Base-by-base conservation (phyloP, 306 rosid species). In the Cicer judaicum region DNA sequence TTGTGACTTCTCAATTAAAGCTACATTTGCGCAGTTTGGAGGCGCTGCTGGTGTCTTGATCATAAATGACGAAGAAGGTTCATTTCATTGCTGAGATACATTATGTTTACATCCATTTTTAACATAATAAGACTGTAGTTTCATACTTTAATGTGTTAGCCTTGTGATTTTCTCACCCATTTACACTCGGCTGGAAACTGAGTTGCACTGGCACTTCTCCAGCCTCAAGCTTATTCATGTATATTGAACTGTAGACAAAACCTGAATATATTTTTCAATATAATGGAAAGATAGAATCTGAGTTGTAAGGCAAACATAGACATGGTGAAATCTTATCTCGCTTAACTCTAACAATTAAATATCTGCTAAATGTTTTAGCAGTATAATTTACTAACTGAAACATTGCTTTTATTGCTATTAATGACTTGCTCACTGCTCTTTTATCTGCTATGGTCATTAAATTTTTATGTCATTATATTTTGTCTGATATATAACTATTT, bases 1-100 rank as follows among this genome's bases (percentile, higher is more conserved):
- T 15, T 95, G 99, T 76, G 99, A 95, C 79, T 95, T 90, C 79
- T 70, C 87, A 6, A 39, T 18, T 16, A 95, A 95, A 86, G 99
- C 97, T 29, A 79, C 75, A 69, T 67, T 85, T 79, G 97, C 93
- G 13, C 87, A 92, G 74, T 79, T 85, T 0, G 87, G 86, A 66
- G 97, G 97, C 67, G 99, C 99, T 77, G 84, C 82, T 24, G 91
- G 72, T 41, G 70, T 92, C 63, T 57, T 95, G 92, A 86, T 95
- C 42, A 83, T 95, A 59, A 95, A 95, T 83, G 85, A 89, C 4
- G 57, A 80, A 18, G 88, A 89, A 80, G 99, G 99, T 95, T 76
- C 40, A 1, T 61, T 79, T 73, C 56, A 62, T 41, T 79, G 69
- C 82, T 70, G 47, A 29, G 62, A 12, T 34, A 21, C 41, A n/a